Percentiles rank a stretch among this genome's conserved stretches.
Conservation (phyloP, 2,329 filamentous ascomycete species). For the Eutypella sp. region DNA sequence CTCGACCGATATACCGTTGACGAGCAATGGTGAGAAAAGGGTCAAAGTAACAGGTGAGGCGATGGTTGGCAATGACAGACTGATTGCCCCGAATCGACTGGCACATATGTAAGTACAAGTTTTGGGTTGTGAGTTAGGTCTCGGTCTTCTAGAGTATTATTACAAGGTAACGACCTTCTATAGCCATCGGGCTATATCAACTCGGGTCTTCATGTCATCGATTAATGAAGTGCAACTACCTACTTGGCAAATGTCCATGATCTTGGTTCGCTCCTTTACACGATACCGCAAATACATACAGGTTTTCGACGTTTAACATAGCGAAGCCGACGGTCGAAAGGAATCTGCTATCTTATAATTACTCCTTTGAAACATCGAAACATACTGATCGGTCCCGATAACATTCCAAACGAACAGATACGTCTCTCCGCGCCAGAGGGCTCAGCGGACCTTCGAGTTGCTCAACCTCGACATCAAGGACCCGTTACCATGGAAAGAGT, state of each 20-base stretch:
- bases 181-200: too few species aligned
- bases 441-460: constrained; percentile 85
- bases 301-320: too few species aligned
- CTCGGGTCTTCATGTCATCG: too few species aligned
- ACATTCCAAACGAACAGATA: constrained; percentile 47
- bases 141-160: too few species aligned
- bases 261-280: too few species aligned
- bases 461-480: constrained; percentile 68
- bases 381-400: not conserved
- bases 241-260: too few species aligned
- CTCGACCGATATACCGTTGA: constrained; percentile 79
- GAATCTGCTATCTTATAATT: too few species aligned
- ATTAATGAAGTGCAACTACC: too few species aligned
- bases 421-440: constrained; percentile 79
- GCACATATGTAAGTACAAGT: constrained; percentile 65
- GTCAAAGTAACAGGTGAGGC: constrained; percentile 74
- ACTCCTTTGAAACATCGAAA: not conserved
- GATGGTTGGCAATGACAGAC: constrained; percentile 74
- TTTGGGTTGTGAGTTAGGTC: not conserved
- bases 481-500: constrained; percentile 64
- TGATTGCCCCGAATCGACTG: constrained; percentile 78
- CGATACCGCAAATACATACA: too few species aligned
- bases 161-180: too few species aligned
- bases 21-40: constrained; percentile 72
- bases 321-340: too few species aligned